These are phyloP conservation scores for Bothriochloa decipiens DNA, from an alignment of 176 grass and related monocot genomes.

Conservation along the genomic window DNA sequence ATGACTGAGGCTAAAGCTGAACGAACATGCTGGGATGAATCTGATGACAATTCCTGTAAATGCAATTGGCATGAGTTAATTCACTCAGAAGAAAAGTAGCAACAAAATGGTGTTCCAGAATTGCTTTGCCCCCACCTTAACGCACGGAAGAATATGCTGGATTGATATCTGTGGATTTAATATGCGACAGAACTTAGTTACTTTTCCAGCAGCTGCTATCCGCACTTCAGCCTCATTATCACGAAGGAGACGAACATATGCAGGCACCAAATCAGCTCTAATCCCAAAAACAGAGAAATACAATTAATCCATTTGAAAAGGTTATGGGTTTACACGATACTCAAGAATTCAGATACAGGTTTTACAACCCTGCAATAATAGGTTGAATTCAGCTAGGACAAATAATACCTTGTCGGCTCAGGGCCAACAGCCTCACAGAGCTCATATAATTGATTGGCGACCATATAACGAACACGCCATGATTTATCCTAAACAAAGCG, in stretches of 20 bases:
- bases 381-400: not conserved
- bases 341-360: not conserved
- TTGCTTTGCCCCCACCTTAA: conserved; percentile 51
- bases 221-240: conserved; percentile 90
- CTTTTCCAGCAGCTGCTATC: conserved; percentile 85
- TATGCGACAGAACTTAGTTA: conserved; percentile 83
- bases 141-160: conserved; percentile 82
- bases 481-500: conserved; percentile 65
- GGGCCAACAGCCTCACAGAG: conserved; percentile 83
- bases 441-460: conserved; percentile 84
- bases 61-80: conserved; percentile 5
- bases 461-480: conserved; percentile 89
- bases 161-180: conserved; percentile 65
- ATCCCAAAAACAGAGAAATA: not conserved
- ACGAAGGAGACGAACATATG: conserved; percentile 80
- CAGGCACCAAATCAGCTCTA: conserved; percentile 72
- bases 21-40: conserved; percentile 90
- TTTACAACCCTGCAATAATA: not conserved
- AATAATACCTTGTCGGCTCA: conserved; percentile 64
- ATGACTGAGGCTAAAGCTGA: conserved; percentile 87
- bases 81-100: not conserved
- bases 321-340: not conserved
- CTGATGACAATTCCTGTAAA: conserved; percentile 67
- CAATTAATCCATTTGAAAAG: not conserved
- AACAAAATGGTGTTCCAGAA: not conserved